phyloP scores from a whole-genome alignment of 768 basidiomycete genomes.

The Phanerochaete carnosa region DNA sequence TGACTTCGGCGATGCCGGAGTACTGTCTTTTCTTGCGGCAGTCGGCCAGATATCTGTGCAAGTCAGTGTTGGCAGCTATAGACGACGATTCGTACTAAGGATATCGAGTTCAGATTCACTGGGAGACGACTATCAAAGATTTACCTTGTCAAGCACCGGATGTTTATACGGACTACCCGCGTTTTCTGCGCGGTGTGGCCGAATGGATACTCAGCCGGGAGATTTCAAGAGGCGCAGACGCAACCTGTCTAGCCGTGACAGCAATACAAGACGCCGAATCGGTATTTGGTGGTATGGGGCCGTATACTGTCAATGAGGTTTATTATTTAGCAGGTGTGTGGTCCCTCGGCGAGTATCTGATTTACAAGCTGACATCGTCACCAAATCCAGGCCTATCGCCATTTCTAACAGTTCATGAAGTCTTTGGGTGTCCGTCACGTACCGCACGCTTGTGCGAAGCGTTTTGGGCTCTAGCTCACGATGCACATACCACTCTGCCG shows the following conservation, averaged over 20 bases:
- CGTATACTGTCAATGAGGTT: slow-evolving; percentile 3
- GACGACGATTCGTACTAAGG: background rate
- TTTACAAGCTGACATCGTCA: background rate
- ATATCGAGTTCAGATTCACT: slow-evolving; percentile 1
- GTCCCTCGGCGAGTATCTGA: background rate
- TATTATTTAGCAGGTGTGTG: slow-evolving; percentile 8
- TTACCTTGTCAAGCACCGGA: background rate
- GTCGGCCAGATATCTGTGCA: background rate
- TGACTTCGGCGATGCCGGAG: background rate
- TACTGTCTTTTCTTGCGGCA: slow-evolving; percentile 1
- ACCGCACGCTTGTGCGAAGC: slow-evolving; percentile 5
- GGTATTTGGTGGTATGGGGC: slow-evolving; percentile 5
- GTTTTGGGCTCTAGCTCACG: slow-evolving; percentile 5
- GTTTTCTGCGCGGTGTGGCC: slow-evolving; percentile 1
- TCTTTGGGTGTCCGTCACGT: slow-evolving; percentile 3
- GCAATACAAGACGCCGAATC: background rate
- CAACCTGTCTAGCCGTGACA: background rate
- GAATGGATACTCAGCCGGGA: background rate
- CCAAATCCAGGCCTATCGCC: background rate
- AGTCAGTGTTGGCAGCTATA: background rate
- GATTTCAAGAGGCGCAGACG: background rate
- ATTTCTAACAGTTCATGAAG: slow-evolving; percentile 2
- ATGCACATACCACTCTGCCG: background rate
- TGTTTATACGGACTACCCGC: slow-evolving; percentile 1
- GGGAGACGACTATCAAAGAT: background rate